Conservation (phyloP, 768 basidiomycete genomes). For the Saitozyma sp. region DNA sequence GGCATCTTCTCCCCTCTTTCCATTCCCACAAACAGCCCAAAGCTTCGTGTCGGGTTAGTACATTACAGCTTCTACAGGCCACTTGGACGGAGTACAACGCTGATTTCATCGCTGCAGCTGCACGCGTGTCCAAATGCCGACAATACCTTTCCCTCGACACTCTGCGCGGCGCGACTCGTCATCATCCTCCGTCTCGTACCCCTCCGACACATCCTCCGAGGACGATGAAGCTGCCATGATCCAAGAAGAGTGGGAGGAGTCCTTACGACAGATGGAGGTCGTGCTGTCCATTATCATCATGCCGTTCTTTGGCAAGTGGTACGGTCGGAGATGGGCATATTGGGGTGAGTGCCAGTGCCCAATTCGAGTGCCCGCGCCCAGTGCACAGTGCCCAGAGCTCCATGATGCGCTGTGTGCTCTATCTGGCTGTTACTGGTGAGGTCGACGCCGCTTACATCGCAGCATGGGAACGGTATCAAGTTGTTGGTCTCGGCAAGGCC, state of each 20-base stretch:
- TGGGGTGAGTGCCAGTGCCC: constrained; percentile 64
- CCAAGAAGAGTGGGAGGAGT: constrained; percentile 92
- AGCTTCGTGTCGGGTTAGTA: too few species aligned
- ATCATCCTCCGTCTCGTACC: not conserved
- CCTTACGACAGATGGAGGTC: constrained; percentile 76
- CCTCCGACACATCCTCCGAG: constrained; percentile 54
- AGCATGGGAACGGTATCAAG: constrained; percentile 13
- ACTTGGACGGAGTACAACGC: too few species aligned
- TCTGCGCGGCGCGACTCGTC: too few species aligned
- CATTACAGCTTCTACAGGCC: too few species aligned
- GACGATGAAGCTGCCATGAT: constrained; percentile 61
- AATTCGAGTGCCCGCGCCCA: not conserved
- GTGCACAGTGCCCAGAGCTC: not conserved
- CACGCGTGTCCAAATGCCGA: too few species aligned
- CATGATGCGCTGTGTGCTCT: not conserved
- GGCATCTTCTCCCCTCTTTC: too few species aligned
- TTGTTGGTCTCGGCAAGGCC: constrained; percentile 8
- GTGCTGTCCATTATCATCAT: constrained; percentile 75
- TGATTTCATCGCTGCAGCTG: too few species aligned
- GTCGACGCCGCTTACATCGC: not conserved
- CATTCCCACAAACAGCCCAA: too few species aligned
- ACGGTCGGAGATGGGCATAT: constrained; percentile 81
- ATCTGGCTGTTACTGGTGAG: too few species aligned
- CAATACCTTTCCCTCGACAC: too few species aligned
- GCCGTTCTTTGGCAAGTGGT: constrained; percentile 83